These are phyloP conservation scores for Nakataea oryzae DNA, from an alignment of 2,329 filamentous ascomycete genomes.

Conservation along the genomic window DNA sequence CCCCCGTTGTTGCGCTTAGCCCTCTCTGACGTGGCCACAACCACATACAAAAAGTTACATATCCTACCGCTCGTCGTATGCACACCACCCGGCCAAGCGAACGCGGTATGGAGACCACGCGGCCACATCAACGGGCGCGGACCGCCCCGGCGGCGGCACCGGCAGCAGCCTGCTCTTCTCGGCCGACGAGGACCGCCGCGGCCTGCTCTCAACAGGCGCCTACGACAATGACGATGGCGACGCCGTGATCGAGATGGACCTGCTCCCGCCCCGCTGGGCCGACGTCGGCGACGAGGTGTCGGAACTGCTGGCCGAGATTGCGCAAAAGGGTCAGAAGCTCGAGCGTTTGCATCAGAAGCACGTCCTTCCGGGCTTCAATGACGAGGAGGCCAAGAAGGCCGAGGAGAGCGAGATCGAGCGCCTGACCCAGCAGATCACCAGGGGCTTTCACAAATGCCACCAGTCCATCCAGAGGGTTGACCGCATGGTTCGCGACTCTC, in stretches of 20 bases:
- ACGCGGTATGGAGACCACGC: slow-evolving; percentile 52
- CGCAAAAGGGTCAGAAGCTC: slow-evolving; percentile 70
- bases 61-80: slow-evolving; percentile 97
- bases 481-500: slow-evolving; percentile 72
- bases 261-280: slow-evolving; percentile 89
- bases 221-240: slow-evolving; percentile 80
- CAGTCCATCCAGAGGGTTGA: slow-evolving; percentile 81
- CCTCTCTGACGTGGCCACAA: slow-evolving; percentile 3
- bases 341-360: slow-evolving; percentile 96
- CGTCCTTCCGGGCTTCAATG: slow-evolving; percentile 90
- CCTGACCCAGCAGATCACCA: slow-evolving; percentile 83
- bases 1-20: not conserved
- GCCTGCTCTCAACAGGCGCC: slow-evolving; percentile 71
- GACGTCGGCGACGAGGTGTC: slow-evolving; percentile 91
- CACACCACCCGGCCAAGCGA: slow-evolving; percentile 86
- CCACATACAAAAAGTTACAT: slow-evolving; percentile 49
- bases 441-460: slow-evolving; percentile 82
- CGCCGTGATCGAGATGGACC: slow-evolving; percentile 95
- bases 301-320: slow-evolving; percentile 69
- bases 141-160: slow-evolving; percentile 40
- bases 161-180: slow-evolving; percentile 28
- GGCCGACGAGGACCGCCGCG: slow-evolving; percentile 50
- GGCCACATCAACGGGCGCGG: slow-evolving; percentile 49
- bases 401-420: slow-evolving; percentile 88
- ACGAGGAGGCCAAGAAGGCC: slow-evolving; percentile 76